phyloP scores from a whole-genome alignment of 2,329 filamentous ascomycete species.

The Fusarium goolgardi region DNA sequence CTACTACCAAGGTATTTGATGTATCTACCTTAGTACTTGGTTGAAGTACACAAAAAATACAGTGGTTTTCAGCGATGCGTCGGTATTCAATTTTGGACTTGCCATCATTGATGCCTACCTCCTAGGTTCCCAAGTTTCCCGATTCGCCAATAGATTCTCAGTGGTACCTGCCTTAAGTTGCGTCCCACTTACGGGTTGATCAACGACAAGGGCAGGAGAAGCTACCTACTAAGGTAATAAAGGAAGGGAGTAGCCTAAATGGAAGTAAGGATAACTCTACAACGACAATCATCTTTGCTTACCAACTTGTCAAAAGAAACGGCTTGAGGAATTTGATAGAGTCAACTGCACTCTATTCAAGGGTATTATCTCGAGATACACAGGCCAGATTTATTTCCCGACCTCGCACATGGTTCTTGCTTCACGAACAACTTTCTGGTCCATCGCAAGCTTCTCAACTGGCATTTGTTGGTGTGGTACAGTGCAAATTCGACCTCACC shows the following conservation, averaged over 20 bases:
- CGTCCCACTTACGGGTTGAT: constrained; percentile 6
- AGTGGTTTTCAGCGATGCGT: not conserved
- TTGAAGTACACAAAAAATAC: not conserved
- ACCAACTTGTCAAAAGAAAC: not conserved
- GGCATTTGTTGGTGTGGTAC: not conserved
- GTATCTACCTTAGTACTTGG: not conserved
- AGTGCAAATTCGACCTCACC: not conserved
- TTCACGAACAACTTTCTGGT: not conserved
- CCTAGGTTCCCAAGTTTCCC: not conserved
- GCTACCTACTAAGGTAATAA: not conserved
- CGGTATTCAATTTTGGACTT: not conserved
- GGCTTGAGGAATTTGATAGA: no score
- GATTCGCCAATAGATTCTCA: not conserved
- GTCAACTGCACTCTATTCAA: not conserved
- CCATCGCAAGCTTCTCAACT: not conserved
- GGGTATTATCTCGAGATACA: constrained; percentile 4
- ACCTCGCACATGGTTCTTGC: constrained; percentile 20
- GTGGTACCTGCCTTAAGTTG: not conserved
- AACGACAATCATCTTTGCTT: not conserved
- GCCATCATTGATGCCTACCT: not conserved
- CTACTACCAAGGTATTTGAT: not conserved
- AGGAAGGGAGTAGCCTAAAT: not conserved
- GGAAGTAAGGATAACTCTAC: not conserved
- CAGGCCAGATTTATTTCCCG: constrained; percentile 30
- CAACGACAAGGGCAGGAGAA: constrained; percentile 2